These are phyloP conservation scores for Dendrobium nobile DNA, from an alignment of 106 monocot species.

Conservation along the genomic window DNA sequence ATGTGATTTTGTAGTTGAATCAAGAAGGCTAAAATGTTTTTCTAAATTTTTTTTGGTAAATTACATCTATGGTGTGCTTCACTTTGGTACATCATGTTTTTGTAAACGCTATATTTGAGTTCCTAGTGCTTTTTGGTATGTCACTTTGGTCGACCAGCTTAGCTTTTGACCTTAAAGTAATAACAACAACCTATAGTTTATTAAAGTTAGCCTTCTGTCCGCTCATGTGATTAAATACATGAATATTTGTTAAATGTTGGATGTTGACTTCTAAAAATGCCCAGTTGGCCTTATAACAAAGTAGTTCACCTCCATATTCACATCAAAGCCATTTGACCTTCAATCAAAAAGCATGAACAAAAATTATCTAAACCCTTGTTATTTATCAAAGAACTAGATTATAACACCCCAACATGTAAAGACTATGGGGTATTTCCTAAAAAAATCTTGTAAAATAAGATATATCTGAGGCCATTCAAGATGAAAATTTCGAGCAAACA, in stretches of 20 bases:
- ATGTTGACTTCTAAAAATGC: background rate
- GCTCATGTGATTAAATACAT: background rate
- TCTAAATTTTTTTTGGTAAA: background rate
- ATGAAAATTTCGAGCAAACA: background rate
- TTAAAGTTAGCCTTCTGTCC: background rate
- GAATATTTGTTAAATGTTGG: background rate
- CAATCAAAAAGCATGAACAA: background rate
- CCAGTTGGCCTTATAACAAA: background rate
- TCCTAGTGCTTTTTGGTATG: background rate
- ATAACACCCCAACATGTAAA: background rate
- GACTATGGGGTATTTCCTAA: background rate
- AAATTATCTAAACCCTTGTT: background rate
- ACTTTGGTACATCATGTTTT: background rate
- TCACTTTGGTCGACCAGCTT: background rate
- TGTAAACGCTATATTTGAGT: background rate
- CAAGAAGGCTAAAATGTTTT: background rate
- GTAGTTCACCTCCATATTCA: background rate
- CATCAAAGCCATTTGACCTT: background rate
- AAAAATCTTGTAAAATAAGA: background rate
- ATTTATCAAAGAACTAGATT: background rate
- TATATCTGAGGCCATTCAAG: background rate
- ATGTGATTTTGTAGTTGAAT: background rate
- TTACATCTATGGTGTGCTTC: background rate
- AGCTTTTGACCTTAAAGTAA: background rate
- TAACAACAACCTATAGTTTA: background rate